phyloP scores from a whole-genome alignment of 768 basidiomycete species.

The Leccinum boreale region DNA sequence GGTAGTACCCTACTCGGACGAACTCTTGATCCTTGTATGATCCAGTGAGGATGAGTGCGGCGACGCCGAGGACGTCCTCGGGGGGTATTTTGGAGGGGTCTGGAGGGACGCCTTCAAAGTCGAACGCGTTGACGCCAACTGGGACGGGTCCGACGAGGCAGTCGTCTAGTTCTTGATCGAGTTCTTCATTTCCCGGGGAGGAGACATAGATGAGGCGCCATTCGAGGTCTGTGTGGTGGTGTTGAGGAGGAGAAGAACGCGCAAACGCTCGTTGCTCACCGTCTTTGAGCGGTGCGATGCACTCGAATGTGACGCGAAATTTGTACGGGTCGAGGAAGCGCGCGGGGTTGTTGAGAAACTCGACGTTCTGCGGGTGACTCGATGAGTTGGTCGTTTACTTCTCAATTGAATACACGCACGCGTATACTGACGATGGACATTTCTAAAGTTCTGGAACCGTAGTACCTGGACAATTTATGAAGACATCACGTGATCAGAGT shows the following conservation, averaged over 20 bases:
- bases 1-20: constrained; percentile 99
- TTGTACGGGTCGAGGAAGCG: constrained; percentile 87
- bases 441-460: too few relatives aligned
- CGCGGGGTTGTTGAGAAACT: constrained; percentile 92
- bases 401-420: constrained; percentile 35
- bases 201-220: constrained; percentile 98
- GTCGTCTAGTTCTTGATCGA: constrained; percentile 96
- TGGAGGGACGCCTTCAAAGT: constrained; percentile 88
- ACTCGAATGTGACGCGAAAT: constrained; percentile 96
- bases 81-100: constrained; percentile 80
- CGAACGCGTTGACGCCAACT: constrained; percentile 94
- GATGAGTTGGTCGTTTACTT: neutral
- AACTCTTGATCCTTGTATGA: constrained; percentile 97
- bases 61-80: constrained; percentile 92
- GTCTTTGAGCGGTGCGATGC: constrained; percentile 86
- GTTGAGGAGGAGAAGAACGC: neutral
- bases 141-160: constrained; percentile 98
- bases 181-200: constrained; percentile 84
- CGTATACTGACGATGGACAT: constrained; percentile 74
- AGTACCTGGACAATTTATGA: too few relatives aligned
- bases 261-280: constrained; percentile 45
- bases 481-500: constrained; percentile 1
- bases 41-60: constrained; percentile 94
- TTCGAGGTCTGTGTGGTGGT: constrained; percentile 70
- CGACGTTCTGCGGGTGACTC: constrained; percentile 59